These are phyloP conservation scores for Metschnikowia lachancei DNA, from an alignment of 805 yeast species.

Conservation along the genomic window DNA sequence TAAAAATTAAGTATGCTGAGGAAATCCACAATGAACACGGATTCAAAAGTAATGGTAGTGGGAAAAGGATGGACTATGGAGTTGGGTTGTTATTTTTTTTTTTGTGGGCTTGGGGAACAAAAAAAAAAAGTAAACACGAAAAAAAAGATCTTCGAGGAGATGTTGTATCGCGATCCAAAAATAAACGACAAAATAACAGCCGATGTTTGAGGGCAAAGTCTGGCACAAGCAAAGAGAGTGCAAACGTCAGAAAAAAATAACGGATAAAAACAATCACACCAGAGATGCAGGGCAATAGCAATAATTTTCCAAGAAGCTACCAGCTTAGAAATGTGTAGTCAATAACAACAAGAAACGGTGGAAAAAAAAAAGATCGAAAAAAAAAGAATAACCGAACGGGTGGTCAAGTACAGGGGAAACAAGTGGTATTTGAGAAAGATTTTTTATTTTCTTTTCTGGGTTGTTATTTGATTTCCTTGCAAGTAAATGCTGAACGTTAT, in stretches of 20 bases:
- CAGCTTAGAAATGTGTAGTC: neutral
- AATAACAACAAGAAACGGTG: neutral
- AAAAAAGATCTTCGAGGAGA: neutral
- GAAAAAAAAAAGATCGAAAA: neutral
- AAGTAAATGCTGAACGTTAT: neutral
- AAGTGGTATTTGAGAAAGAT: neutral
- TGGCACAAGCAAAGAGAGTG: neutral
- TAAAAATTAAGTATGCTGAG: neutral
- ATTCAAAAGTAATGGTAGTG: neutral
- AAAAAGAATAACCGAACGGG: neutral
- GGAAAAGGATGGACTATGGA: neutral
- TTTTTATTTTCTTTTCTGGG: neutral
- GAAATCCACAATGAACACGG: neutral
- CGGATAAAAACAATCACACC: neutral
- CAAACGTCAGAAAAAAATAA: neutral
- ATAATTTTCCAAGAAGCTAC: neutral
- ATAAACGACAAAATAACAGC: neutral
- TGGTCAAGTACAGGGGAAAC: neutral
- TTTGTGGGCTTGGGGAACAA: neutral
- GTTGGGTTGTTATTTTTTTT: neutral
- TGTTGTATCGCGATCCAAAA: slow-evolving; percentile 2
- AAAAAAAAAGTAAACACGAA: slow-evolving; percentile 2
- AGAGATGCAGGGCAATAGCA: neutral
- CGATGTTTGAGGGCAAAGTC: neutral
- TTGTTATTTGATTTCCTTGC: neutral